Conservation (phyloP, 768 basidiomycete species). For the Leccinum disarticulatum region DNA sequence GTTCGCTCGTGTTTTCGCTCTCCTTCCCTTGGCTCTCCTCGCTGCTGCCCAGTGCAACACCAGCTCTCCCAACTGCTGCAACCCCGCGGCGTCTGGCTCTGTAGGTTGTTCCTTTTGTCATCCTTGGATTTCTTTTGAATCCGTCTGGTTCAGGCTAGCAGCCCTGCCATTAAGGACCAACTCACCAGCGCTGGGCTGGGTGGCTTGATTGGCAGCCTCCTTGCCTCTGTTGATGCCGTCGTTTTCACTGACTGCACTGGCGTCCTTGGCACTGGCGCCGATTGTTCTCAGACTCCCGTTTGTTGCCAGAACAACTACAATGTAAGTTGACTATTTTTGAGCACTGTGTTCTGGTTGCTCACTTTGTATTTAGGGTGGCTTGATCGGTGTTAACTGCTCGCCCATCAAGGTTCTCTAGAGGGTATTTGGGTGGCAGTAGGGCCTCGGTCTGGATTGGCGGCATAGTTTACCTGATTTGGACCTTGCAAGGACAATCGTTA, state of each 20-base stretch:
- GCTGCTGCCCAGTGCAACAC: slow-evolving; percentile 18
- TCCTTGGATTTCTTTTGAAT: background rate
- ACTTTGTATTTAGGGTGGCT: too few species aligned
- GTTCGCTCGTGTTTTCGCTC: slow-evolving; percentile 21
- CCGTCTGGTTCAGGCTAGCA: too few species aligned
- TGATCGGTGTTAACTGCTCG: background rate
- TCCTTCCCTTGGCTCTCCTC: slow-evolving; percentile 18
- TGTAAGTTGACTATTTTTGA: too few species aligned
- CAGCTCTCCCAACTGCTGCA: slow-evolving; percentile 14
- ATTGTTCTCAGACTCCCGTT: too few species aligned
- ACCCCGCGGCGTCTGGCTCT: background rate
- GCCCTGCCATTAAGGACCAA: too few species aligned
- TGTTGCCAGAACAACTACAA: too few species aligned
- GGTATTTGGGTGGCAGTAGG: too few species aligned
- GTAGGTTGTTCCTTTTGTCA: background rate
- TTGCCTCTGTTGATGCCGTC: background rate
- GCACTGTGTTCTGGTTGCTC: too few species aligned
- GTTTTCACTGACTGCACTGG: background rate
- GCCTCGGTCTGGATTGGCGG: background rate
- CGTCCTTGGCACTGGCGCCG: too few species aligned
- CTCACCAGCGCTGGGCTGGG: background rate
- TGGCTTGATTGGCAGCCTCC: background rate
- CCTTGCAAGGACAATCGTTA: background rate
- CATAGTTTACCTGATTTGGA: background rate
- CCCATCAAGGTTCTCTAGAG: background rate